Evolutionary conservation across 805 yeast species (phyloP).

Genomic region (Schizosaccharomyces osmophilus): DNA sequence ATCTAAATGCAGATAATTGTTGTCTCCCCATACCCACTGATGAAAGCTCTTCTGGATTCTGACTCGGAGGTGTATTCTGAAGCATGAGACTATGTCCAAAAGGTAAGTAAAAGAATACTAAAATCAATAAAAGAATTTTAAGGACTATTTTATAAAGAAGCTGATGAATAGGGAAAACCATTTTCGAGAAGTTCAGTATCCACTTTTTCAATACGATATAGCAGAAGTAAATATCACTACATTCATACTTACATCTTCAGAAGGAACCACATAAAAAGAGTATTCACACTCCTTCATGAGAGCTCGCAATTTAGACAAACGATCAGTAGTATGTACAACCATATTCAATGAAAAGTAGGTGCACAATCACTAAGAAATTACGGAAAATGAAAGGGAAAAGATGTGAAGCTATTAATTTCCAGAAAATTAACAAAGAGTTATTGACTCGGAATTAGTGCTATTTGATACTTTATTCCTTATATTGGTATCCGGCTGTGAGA

Average conservation of each 20-base stretch:
- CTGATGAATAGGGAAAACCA: not conserved
- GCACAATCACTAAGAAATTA: no score
- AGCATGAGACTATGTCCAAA: slow-evolving; percentile 35
- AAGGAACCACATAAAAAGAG: slow-evolving; percentile 52
- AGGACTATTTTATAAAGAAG: not conserved
- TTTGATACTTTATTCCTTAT: no score
- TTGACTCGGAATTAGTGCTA: no score
- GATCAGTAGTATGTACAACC: slow-evolving; percentile 11
- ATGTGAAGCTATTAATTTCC: no score
- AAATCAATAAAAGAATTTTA: not conserved
- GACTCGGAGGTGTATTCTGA: slow-evolving; percentile 65
- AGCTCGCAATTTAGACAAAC: slow-evolving; percentile 34
- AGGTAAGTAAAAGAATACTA: not conserved
- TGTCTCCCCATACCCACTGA: slow-evolving; percentile 22
- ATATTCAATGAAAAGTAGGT: not conserved
- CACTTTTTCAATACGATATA: not conserved
- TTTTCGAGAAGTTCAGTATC: not conserved
- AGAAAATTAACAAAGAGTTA: no score
- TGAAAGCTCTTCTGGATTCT: slow-evolving; percentile 62
- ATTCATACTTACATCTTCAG: slow-evolving; percentile 32
- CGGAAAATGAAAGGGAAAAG: no score
- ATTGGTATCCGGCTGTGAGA: no score
- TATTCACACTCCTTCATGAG: slow-evolving; percentile 39
- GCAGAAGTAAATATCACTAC: not conserved
- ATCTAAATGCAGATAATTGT: slow-evolving; percentile 11